Conservation (phyloP, 495 filamentous ascomycete species). For the Talaromyces borbonicus region DNA sequence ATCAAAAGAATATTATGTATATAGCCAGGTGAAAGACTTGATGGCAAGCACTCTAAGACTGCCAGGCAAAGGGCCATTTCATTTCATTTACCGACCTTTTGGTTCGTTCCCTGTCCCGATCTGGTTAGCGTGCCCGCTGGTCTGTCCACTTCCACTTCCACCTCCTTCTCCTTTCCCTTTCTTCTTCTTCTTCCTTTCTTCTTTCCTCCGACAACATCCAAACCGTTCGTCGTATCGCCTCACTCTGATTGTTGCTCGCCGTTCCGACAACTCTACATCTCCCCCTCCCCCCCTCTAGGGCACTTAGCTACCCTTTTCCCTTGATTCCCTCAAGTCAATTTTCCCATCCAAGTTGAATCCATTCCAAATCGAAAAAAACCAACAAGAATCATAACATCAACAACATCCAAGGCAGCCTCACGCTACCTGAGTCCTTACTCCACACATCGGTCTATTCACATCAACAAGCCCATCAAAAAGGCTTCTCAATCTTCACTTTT, state of each 20-base stretch:
- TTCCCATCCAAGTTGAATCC: slow-evolving; percentile 39
- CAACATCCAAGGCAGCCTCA: slow-evolving; percentile 38
- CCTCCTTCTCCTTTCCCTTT: slow-evolving; percentile 21
- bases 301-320: slow-evolving; percentile 79
- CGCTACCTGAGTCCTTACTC: slow-evolving; percentile 31
- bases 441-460: slow-evolving; percentile 21
- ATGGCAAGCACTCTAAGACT: too few species aligned
- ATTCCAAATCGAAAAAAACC: too few species aligned
- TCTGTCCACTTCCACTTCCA: slow-evolving; percentile 20
- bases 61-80: too few species aligned
- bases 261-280: slow-evolving; percentile 19
- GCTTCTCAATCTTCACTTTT: slow-evolving; percentile 11
- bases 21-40: too few species aligned
- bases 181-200: slow-evolving; percentile 1
- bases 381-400: too few species aligned
- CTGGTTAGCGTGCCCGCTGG: neutral
- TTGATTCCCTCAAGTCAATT: slow-evolving; percentile 40
- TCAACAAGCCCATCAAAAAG: too few species aligned
- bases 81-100: too few species aligned
- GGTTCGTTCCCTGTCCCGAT: neutral
- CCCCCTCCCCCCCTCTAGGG: slow-evolving; percentile 56
- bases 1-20: too few species aligned
- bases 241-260: slow-evolving; percentile 7
- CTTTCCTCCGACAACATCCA: too few species aligned
- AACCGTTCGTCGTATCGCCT: neutral